Percentiles rank a stretch among this genome's conserved stretches.
Conservation (phyloP, 768 basidiomycete species). For the Paxillus ammoniavirescens region DNA sequence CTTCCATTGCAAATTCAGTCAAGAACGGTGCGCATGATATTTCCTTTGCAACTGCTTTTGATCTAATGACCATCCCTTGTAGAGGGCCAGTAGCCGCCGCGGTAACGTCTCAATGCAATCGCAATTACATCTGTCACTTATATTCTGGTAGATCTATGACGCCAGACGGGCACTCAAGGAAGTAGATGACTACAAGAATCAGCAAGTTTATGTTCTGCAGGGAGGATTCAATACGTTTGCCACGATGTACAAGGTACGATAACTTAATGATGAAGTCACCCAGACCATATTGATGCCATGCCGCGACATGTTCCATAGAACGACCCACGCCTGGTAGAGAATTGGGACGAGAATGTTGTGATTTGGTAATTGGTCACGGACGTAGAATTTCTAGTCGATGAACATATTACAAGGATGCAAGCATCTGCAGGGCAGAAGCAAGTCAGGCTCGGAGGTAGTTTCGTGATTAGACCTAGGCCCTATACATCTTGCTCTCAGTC, state of each 20-base stretch:
- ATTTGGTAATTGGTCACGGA: conserved; percentile 47
- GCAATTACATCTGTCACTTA: conserved; percentile 2
- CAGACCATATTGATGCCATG: neutral
- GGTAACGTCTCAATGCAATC: conserved; percentile 38
- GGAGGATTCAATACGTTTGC: conserved; percentile 78
- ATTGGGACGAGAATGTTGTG: conserved; percentile 57
- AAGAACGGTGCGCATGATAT: conserved; percentile 58
- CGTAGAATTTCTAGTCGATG: neutral
- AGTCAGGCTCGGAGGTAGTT: neutral
- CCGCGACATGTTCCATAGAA: conserved; percentile 36
- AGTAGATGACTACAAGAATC: conserved; percentile 41
- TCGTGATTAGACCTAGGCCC: neutral
- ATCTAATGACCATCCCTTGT: conserved; percentile 8
- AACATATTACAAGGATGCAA: neutral
- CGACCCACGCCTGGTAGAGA: conserved; percentile 70
- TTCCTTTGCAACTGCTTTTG: neutral
- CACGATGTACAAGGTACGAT: conserved; percentile 58
- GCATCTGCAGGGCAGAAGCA: neutral
- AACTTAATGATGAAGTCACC: neutral
- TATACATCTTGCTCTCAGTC: neutral
- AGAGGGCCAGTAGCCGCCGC: conserved; percentile 80
- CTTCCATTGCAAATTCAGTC: conserved; percentile 80
- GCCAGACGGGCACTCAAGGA: conserved; percentile 51
- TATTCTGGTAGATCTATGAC: conserved; percentile 55
- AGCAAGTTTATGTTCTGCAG: conserved; percentile 63